Evolutionary conservation across 768 basidiomycete genomes (phyloP), one percentile per base, ranked within the genome.

Genomic region (Pleurotus sapidus): DNA sequence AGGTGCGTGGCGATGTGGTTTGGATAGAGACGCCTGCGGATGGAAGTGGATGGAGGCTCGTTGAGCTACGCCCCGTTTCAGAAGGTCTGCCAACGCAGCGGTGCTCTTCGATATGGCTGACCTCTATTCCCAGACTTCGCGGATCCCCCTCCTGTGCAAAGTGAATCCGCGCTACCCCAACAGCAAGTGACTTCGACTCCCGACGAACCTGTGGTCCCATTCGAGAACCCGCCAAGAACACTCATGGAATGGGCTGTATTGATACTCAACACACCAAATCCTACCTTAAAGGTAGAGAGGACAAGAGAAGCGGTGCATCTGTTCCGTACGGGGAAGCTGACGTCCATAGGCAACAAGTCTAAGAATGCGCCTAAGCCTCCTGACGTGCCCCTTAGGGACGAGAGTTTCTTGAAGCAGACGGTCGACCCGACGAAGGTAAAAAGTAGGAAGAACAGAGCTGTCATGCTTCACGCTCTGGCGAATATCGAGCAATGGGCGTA

Each of bases 401-500:
- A 78, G 0, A 67, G 71, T 0, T 81, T 79, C 57, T 55, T 72
- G 24, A 71, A 70, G 46, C 51, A 84, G 58, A 81, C 78, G 0
- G 82, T 88, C 3, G 80, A 84, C 59, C 84, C 86, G 0, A 77
- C 73, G 0, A 84, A 87, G 62, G 75, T 86, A 14, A 79, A 76
- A 45, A 84, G 74, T 57, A 54, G 85, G 46, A 86, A 84, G 69
- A 89, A 82, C 60, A 72, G 86, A 23, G 83, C 86, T 0, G 81
- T 84, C 11, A 90, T 92, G 87, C 70, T 93, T 6, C 91, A 92
- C 69, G 88, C 91, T 1, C 70, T 93, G 1, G 91, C 91, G 0
- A 91, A 91, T 65, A 91, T 94, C 53, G 91, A 93, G 63, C 91
- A 91, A 68, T 94, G 89, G 88, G 92, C 92, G 82, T 89, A 62